These are phyloP conservation scores for Eimeria acervulina DNA, from an alignment of 169 alveolate species.

Conservation along the genomic window DNA sequence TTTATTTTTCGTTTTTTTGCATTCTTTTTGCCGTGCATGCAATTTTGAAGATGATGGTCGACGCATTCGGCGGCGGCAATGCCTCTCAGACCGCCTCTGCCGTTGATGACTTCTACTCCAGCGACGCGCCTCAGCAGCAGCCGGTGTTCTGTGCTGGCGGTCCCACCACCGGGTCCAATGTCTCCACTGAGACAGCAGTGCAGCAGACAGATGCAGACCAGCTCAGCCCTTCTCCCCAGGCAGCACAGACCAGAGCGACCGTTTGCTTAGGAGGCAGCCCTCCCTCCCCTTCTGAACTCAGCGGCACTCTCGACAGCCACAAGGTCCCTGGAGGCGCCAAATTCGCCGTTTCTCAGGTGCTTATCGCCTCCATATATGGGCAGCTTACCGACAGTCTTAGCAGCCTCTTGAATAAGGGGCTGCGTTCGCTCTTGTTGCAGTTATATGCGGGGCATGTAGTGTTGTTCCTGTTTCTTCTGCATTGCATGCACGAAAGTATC, in stretches of 20 bases:
- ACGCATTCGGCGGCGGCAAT: background rate
- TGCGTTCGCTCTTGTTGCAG: too few relatives aligned
- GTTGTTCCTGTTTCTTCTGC: background rate
- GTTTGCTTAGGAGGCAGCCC: slow-evolving; percentile 9
- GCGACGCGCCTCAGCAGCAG: slow-evolving; percentile 38
- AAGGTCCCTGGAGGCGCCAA: slow-evolving; percentile 38
- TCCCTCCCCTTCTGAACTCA: background rate
- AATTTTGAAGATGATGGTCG: slow-evolving; percentile 30
- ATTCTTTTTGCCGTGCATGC: background rate
- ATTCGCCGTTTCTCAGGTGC: slow-evolving; percentile 60
- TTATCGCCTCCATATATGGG: too few relatives aligned
- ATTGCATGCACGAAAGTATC: background rate
- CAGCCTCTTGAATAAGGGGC: background rate
- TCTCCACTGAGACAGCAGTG: background rate
- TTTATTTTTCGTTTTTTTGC: background rate
- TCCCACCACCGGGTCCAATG: background rate
- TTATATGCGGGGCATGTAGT: too few relatives aligned
- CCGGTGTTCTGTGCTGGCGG: background rate
- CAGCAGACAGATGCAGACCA: background rate
- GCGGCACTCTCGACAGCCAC: slow-evolving; percentile 28
- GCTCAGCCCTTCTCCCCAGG: background rate
- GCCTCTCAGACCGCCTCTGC: slow-evolving; percentile 13
- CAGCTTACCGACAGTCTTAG: background rate
- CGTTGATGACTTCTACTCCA: slow-evolving; percentile 47
- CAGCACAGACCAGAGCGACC: slow-evolving; percentile 3